Percentiles rank a stretch among this genome's conserved stretches.
Evolutionary conservation across 2,329 filamentous ascomycete genomes (phyloP).

Genomic region (Colletotrichum magnum): DNA sequence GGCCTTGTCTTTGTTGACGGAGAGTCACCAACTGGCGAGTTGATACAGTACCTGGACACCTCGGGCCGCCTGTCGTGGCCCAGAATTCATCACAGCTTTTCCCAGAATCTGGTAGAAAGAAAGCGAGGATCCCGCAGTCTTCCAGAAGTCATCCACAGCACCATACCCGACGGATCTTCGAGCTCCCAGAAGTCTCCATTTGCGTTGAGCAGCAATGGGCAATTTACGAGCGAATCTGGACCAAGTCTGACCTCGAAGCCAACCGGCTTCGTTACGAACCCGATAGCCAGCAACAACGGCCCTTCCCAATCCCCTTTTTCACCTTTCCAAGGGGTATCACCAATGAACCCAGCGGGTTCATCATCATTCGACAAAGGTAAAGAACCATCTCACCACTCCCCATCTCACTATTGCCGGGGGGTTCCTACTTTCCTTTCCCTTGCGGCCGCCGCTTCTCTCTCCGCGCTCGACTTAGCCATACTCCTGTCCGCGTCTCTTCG

Average conservation of each 20-base stretch:
- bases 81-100: constrained; percentile 69
- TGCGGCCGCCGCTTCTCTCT: constrained; percentile 2
- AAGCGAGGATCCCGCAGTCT: constrained; percentile 69
- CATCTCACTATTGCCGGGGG: background rate
- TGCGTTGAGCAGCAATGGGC: background rate
- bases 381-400: constrained; percentile 20
- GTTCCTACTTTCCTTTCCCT: background rate
- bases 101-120: constrained; percentile 69
- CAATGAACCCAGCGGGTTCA: constrained; percentile 19
- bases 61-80: constrained; percentile 61
- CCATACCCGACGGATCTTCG: constrained; percentile 60
- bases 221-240: constrained; percentile 24
- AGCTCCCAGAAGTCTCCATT: background rate
- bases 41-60: constrained; percentile 56
- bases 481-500: background rate
- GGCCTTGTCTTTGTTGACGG: constrained; percentile 64
- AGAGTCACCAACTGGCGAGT: constrained; percentile 51
- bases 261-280: constrained; percentile 9
- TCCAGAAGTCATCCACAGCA: constrained; percentile 69
- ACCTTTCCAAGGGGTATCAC: constrained; percentile 4
- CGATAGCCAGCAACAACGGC: background rate
- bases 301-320: constrained; percentile 23
- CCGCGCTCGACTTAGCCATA: background rate
- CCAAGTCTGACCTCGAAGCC: constrained; percentile 14
- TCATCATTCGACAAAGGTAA: constrained; percentile 32